A percentile compares a stretch with the other conserved stretches of the same genome.
Evolutionary conservation across 2,329 filamentous ascomycete species (phyloP).

Genomic region (Penicillium sp.): DNA sequence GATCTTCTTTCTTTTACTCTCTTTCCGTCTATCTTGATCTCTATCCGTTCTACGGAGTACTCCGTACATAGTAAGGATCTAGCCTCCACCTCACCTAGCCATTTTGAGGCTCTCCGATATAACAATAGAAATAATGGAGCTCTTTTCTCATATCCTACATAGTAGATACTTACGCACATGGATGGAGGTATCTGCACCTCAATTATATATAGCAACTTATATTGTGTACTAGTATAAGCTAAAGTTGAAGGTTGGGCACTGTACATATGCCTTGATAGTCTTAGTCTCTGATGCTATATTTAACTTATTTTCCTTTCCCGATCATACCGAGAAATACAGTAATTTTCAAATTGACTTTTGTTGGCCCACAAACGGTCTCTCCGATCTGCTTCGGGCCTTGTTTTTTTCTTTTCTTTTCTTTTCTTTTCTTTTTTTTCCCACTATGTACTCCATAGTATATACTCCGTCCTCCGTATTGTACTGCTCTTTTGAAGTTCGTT

Average conservation of each 20-base stretch:
- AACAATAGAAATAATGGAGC: neutral
- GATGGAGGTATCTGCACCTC: neutral
- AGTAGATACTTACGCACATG: neutral
- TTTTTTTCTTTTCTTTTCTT: neutral
- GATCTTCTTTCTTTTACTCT: neutral
- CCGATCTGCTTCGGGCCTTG: conserved; percentile 1
- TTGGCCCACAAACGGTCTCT: neutral
- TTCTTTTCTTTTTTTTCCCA: too few relatives aligned
- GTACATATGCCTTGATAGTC: neutral
- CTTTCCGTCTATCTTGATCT: neutral
- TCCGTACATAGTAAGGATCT: neutral
- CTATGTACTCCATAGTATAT: too few relatives aligned
- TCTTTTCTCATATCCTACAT: too few relatives aligned
- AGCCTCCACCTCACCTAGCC: neutral
- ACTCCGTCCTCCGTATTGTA: neutral
- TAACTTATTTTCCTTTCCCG: neutral
- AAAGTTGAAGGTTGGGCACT: neutral
- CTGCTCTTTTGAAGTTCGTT: neutral
- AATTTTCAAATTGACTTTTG: neutral
- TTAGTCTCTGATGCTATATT: conserved; percentile 4
- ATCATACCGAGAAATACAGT: neutral
- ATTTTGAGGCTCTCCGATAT: neutral
- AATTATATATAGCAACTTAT: neutral
- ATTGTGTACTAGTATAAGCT: neutral
- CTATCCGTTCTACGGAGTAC: neutral